Evolutionary conservation across 1,139 yeast genomes (phyloP).

Genomic region (Debaryomyces sp.): DNA sequence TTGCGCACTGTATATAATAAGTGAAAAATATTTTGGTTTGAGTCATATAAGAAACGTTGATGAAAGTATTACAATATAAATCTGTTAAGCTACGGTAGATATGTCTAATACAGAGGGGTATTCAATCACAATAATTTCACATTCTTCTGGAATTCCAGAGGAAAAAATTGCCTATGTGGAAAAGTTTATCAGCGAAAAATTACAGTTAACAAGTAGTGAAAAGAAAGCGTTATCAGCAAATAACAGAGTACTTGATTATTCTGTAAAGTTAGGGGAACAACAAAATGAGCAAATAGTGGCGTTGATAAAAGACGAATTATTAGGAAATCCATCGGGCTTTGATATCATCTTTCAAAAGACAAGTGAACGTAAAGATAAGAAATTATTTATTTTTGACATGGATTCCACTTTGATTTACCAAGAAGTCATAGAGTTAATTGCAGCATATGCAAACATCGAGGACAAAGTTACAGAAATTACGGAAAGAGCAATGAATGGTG

Average conservation of each 20-base stretch:
- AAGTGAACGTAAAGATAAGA: conserved; percentile 48
- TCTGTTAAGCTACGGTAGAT: background rate
- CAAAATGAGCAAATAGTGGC: conserved; percentile 8
- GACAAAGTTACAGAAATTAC: conserved; percentile 61
- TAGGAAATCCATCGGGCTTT: conserved; percentile 12
- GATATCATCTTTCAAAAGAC: conserved; percentile 40
- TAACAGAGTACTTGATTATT: conserved; percentile 18
- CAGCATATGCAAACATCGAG: conserved; percentile 50
- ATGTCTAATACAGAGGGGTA: conserved; percentile 7
- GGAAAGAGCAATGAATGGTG: conserved; percentile 96
- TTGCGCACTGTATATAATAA: background rate
- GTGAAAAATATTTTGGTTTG: background rate
- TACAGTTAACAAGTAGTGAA: conserved; percentile 9
- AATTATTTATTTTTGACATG: conserved; percentile 91
- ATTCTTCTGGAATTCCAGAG: conserved; percentile 10
- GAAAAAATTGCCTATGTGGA: conserved; percentile 6
- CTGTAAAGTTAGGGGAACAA: conserved; percentile 13
- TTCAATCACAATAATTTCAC: conserved; percentile 24
- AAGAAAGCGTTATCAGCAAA: conserved; percentile 10
- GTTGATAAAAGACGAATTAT: conserved; percentile 10
- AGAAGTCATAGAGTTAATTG: conserved; percentile 95
- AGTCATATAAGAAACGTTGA: conserved; percentile 2
- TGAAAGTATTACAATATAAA: background rate
- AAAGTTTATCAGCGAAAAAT: conserved; percentile 12
- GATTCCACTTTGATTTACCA: conserved; percentile 95